Conservation (phyloP, 306 rosid species). For the Bauhinia variegata region DNA sequence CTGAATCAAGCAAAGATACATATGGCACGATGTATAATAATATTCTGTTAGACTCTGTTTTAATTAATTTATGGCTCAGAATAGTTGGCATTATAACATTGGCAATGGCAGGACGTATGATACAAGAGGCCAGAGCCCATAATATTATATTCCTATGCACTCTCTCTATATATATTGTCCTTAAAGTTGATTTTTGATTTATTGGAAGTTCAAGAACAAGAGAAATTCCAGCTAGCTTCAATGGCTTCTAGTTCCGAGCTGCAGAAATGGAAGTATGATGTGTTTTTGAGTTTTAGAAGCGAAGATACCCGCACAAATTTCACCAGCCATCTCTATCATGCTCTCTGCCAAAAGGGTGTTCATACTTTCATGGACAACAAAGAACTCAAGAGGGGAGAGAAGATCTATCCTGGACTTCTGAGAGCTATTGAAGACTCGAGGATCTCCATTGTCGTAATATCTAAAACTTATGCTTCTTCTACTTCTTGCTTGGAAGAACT, state of each 20-base stretch:
- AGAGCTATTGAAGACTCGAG: slow-evolving; percentile 26
- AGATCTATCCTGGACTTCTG: background rate
- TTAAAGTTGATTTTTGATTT: background rate
- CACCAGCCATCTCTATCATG: slow-evolving; percentile 23
- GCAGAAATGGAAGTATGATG: slow-evolving; percentile 11
- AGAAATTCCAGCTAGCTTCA: background rate
- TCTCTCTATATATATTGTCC: too few relatives aligned
- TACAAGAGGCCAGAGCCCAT: too few relatives aligned
- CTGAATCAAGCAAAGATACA: too few relatives aligned
- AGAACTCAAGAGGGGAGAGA: slow-evolving; percentile 5
- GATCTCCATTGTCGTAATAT: slow-evolving; percentile 11
- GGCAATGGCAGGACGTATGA: too few relatives aligned
- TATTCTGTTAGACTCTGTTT: too few relatives aligned
- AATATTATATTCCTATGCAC: too few relatives aligned
- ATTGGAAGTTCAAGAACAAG: too few relatives aligned
- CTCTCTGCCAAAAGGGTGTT: slow-evolving; percentile 5
- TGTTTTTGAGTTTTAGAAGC: slow-evolving; percentile 33
- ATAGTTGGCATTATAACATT: too few relatives aligned
- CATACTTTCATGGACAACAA: slow-evolving; percentile 27
- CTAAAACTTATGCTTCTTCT: slow-evolving; percentile 22
- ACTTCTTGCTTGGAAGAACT: slow-evolving; percentile 29
- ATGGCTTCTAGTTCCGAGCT: background rate
- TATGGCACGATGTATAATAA: too few relatives aligned
- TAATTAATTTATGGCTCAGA: too few relatives aligned
- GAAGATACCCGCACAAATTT: background rate